Base-by-base conservation (phyloP, 179 eudicot species). In the Silene coronaria region DNA sequence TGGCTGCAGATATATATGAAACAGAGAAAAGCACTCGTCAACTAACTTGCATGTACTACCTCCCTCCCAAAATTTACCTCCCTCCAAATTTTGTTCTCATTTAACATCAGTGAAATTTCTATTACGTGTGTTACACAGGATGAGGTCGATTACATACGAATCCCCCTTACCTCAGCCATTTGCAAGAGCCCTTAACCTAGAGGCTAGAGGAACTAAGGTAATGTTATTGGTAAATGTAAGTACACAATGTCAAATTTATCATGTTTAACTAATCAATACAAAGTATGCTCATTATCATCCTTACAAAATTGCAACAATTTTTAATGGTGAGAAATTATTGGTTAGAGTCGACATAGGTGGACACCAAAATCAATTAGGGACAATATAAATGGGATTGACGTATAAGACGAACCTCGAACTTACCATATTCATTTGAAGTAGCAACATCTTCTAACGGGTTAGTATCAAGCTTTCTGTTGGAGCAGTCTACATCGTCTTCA, bases 361-460 rank as follows among this genome's bases (percentile, higher is more conserved):
- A 17, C 58, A 53, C 21, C 58, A 53, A 53, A 0, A 53, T 53
- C 8, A 14, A 16, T 14, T 14, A 53, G 19, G 21, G 58, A 53
- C 19, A 53, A 53, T 17, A 17, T 53, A 53, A 7, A 53, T 53
- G 21, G 1, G 58, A 53, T 14, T 21, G 45, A 36, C 67, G n/a
- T 6, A 23, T 58, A 27, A 42, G 38, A 32, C 17, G 28, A 61
- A 59, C 13, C 55, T 70, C 36, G 64, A 13, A 36, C 64, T 45
- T 71, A 77, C 85, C 80, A 93, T 97, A 68, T 84, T 89, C 92
- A 85, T 84, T 81, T 46, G 88, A 88, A 72, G 91, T 90, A 84
- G 89, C 90, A 82, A 84, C 82, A 79, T 78, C 86, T 77, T 86
- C 93, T 55, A 73, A 63, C 0, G 65, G 79, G 82, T 69, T 75